Evolutionary conservation across 768 basidiomycete genomes (phyloP).

Genomic region (Hypsizygus marmoreus): DNA sequence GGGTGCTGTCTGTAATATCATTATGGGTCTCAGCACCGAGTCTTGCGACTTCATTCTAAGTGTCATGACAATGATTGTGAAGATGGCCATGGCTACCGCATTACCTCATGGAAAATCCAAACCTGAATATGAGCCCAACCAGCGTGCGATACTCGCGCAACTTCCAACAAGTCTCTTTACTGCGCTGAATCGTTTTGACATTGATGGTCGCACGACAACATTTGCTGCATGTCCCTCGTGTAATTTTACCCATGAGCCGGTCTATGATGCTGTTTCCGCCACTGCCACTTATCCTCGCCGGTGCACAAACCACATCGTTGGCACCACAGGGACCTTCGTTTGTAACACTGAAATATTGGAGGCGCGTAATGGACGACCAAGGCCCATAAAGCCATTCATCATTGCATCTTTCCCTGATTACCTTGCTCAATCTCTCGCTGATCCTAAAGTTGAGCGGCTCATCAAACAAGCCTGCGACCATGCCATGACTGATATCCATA

Average conservation of each 20-base stretch:
- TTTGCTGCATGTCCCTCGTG: no score
- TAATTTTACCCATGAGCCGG: no score
- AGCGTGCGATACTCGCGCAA: constrained; percentile 10
- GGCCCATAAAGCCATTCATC: constrained; percentile 12
- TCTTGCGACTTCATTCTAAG: no score
- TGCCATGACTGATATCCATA: neutral
- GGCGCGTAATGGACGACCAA: neutral
- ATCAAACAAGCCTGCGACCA: constrained; percentile 10
- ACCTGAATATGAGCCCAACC: neutral
- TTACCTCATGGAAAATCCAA: neutral
- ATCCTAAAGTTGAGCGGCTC: constrained; percentile 4
- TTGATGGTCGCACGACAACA: no score
- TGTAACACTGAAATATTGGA: neutral
- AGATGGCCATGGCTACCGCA: no score
- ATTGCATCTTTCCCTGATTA: constrained; percentile 10
- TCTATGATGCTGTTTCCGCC: constrained; percentile 1
- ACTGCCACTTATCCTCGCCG: constrained; percentile 2
- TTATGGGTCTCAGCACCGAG: no score
- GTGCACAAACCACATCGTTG: constrained; percentile 1
- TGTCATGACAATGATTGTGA: no score
- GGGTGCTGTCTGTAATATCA: no score
- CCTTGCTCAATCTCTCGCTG: constrained; percentile 9
- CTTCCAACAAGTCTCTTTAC: constrained; percentile 16
- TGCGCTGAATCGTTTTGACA: no score
- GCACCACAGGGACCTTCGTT: neutral